Base-by-base conservation (phyloP, 192 early-diverging fungal species). In the Diversispora epigaea region DNA sequence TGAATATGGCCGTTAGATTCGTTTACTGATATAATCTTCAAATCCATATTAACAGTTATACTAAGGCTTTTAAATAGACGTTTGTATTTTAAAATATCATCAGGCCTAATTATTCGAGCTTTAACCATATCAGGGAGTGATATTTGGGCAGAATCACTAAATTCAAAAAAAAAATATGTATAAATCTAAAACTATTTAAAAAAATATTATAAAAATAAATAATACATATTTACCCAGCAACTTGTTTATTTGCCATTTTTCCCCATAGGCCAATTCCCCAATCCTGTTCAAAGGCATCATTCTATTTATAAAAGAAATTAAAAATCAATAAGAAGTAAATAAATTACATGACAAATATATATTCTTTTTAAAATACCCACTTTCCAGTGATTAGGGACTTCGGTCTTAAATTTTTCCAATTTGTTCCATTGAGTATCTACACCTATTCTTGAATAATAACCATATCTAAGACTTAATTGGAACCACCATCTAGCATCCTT, bases 401-500 rank as follows among this genome's bases (percentile, higher is more conserved):
- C 21, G 12, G 44, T 47, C 21, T 49, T 67, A 4, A 67, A 67
- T 14, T 67, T 67, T 67, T 67, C 65, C 11, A 47, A 44, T 22
- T 67, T 49, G 25, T 45, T 49, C 65, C 65, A 67, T 67, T 67
- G 65, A 5, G 17, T 19, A 47, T 67, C 45, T 2, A 67, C 65
- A 17, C 65, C 65, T 41, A 41, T 25, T 49, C 47, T 67, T 47
- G 65, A 47, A 46, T 21, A 47, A 49, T 67, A 67, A 15, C 65
- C 65, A 32, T 49, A 67, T 67, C 47, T 49, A 67, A 67, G 19
- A 11, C 65, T 67, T 4, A 45, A 22, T 67, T 67, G 65, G 1
- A 45, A 67, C 65, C 65, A 67, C 65, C 65, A 67, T 22, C 65
- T 14, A 49, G 65, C 43, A 49, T 67, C 65, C 22, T 67, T 67